Base-by-base conservation (phyloP, 495 filamentous ascomycete genomes). In the Chaetomidium leptoderma region DNA sequence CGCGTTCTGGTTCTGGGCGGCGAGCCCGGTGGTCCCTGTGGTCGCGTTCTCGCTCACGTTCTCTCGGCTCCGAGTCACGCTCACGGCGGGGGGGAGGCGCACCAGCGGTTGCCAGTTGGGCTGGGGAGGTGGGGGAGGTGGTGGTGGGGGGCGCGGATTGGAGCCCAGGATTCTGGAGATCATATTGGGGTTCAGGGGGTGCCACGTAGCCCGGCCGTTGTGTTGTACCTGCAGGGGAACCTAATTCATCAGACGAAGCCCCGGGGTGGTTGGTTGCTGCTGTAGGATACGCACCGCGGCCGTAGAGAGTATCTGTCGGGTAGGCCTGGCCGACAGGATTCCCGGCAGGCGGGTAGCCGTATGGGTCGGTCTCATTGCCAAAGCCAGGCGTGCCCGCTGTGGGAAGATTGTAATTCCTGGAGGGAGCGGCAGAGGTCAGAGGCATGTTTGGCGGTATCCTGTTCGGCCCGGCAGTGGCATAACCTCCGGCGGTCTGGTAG, bases 181-280 rank as follows among this genome's bases (percentile, higher is more conserved):
- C 66, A 64, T 62, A 70, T 43, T 59, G 64, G 24, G 59, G 55
- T 7, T 71, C 70, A 53, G 63, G 63, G 23, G 61, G 52, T 59
- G 72, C 61, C 58, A 62, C 61, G 66, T 73, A 77, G 60, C 67
- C 67, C 58, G 56, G 63, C 40, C 66, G 52, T 53, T 63, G 69
- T 8, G 71, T 57, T 66, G 74, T 65, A 70, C 74, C 73, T 78
- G 74, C 74, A 66, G 76, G 73, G 68, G 74, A 75, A 63, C 73
- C 76, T 78, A 78, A 72, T 73, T 69, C 71, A 76, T 79, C 75
- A 79, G 76, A 79, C 67, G 69, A 63, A 57, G 64, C 60, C 63
- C 57, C 56, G 57, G 65, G 37, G 61, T 60, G 60, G 44, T 60
- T 58, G 60, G 61, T 60, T 61, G 64, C 46, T 62, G 66, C 54